These are phyloP conservation scores for Orbilia ellipsospora DNA, from an alignment of 2,329 filamentous ascomycete species.

Conservation along the genomic window DNA sequence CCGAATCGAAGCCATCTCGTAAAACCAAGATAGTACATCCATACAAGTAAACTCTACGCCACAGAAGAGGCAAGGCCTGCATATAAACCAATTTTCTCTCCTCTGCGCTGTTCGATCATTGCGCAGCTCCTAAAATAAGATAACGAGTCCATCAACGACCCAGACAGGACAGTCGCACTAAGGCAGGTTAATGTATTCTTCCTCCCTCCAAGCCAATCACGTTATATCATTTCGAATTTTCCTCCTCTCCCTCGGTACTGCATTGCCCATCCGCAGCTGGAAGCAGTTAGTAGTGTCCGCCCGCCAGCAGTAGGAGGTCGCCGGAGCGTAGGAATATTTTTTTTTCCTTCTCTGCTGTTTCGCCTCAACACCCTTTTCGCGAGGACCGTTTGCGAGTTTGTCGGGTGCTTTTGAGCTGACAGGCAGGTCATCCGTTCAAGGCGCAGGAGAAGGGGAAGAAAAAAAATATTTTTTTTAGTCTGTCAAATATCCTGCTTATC, in stretches of 20 bases:
- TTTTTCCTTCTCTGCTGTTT: constrained; percentile 33
- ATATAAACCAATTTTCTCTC: too few relatives aligned
- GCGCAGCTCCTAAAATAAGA: not conserved
- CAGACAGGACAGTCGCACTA: not conserved
- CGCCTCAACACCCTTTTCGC: constrained; percentile 16
- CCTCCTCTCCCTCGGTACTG: not conserved
- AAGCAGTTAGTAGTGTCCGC: constrained; percentile 1
- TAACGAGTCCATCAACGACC: not conserved
- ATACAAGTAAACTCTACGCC: too few relatives aligned
- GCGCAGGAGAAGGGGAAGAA: constrained; percentile 1
- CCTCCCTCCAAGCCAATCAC: constrained; percentile 16
- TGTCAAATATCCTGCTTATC: too few relatives aligned
- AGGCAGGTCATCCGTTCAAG: constrained; percentile 14
- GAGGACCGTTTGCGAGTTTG: not conserved
- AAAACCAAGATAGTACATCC: too few relatives aligned
- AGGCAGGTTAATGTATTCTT: not conserved
- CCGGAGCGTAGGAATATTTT: not conserved
- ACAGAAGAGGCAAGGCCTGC: too few relatives aligned
- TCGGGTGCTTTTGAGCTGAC: constrained; percentile 55
- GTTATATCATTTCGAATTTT: constrained; percentile 15
- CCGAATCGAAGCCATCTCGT: too few relatives aligned
- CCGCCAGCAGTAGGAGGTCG: constrained; percentile 4
- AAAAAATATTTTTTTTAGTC: not conserved
- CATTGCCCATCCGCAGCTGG: not conserved
- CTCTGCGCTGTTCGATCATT: not conserved